phyloP scores from a whole-genome alignment of 1,284 basidiomycete species.

The Vanrija pseudolonga region DNA sequence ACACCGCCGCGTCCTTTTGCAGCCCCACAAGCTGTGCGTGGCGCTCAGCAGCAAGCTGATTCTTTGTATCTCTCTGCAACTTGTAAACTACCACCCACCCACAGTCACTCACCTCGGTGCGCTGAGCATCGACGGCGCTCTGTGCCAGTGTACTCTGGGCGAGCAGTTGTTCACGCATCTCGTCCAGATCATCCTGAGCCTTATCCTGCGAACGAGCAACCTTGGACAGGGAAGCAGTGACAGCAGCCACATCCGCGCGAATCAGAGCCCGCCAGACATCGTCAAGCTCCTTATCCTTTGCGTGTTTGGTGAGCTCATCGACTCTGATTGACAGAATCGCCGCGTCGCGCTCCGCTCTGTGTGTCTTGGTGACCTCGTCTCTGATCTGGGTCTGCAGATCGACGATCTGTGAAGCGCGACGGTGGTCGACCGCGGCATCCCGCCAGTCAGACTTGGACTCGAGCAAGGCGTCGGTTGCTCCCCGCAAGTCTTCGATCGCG shows the following conservation, averaged over 20 bases:
- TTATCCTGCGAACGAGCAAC: slow-evolving; percentile 4
- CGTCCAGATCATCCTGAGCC: slow-evolving; percentile 5
- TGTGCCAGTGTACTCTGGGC: neutral
- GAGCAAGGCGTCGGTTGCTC: slow-evolving; percentile 12
- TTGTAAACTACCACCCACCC: neutral
- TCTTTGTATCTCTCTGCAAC: slow-evolving; percentile 4
- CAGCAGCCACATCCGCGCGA: slow-evolving; percentile 5
- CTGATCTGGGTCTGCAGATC: neutral
- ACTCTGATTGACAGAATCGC: neutral
- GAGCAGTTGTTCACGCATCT: slow-evolving; percentile 7
- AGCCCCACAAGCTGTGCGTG: slow-evolving; percentile 2
- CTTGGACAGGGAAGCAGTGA: slow-evolving; percentile 1
- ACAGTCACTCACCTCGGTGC: neutral
- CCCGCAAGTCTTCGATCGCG: slow-evolving; percentile 7
- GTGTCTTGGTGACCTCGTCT: neutral
- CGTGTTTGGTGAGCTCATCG: neutral
- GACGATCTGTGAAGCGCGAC: neutral
- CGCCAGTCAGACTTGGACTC: slow-evolving; percentile 7
- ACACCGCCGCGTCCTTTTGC: slow-evolving; percentile 1
- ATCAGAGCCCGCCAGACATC: slow-evolving; percentile 6
- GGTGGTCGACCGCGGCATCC: slow-evolving; percentile 2
- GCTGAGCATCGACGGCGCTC: neutral
- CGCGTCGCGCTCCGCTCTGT: slow-evolving; percentile 3
- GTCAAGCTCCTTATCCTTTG: neutral
- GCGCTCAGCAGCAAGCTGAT: slow-evolving; percentile 3